Evolutionary conservation across 768 basidiomycete genomes (phyloP).

Genomic region (Phaeotremella fagi): DNA sequence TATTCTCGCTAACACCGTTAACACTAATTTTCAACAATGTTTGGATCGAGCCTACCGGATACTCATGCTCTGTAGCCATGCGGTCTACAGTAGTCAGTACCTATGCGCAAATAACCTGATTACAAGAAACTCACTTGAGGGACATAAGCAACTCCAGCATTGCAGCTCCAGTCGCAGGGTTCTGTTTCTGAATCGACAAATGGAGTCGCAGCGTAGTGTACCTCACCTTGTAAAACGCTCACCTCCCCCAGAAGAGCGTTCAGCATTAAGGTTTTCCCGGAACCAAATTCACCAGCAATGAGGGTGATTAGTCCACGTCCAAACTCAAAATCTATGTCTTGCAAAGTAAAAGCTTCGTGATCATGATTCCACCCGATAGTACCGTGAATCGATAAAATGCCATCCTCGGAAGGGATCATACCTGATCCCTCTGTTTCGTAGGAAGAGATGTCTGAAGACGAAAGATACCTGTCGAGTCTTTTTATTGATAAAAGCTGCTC

Average conservation of each 20-base stretch:
- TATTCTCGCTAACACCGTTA: constrained; percentile 54
- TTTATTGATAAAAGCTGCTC: too few relatives aligned
- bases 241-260: constrained; percentile 39
- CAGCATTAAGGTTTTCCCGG: constrained; percentile 39
- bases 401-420: constrained; percentile 1
- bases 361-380: constrained; percentile 20
- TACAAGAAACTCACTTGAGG: constrained; percentile 32
- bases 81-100: constrained; percentile 13
- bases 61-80: constrained; percentile 35
- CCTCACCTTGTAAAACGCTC: constrained; percentile 27
- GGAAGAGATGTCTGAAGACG: constrained; percentile 26
- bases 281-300: constrained; percentile 40
- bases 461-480: constrained; percentile 22
- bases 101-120: neutral
- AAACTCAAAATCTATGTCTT: constrained; percentile 34
- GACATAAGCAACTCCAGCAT: constrained; percentile 32
- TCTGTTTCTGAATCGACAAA: constrained; percentile 10
- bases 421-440: constrained; percentile 8
- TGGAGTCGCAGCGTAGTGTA: constrained; percentile 25
- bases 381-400: constrained; percentile 16
- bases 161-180: constrained; percentile 8
- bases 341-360: constrained; percentile 18
- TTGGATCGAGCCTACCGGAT: constrained; percentile 25
- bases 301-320: constrained; percentile 30
- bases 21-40: too few relatives aligned